Percentiles rank a stretch among this genome's conserved stretches.
Evolutionary conservation across 495 filamentous ascomycete species (phyloP).

Genomic region (Aspergillus hancockii): DNA sequence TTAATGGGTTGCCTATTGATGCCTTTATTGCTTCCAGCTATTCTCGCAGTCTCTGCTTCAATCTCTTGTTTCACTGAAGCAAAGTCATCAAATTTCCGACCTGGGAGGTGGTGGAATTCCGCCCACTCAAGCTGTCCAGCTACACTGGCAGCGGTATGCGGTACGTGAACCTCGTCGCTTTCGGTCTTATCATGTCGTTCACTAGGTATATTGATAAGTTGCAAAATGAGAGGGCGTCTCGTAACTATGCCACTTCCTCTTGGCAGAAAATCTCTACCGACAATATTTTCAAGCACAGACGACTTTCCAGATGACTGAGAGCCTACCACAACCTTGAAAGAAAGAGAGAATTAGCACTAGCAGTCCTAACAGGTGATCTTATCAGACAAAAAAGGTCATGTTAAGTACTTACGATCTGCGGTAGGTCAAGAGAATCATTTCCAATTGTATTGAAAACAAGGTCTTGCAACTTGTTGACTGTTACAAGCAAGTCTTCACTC

Average conservation of each 20-base stretch:
- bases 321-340: constrained; percentile 85
- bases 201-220: constrained; percentile 95
- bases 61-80: constrained; percentile 92
- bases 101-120: constrained; percentile 93
- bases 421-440: constrained; percentile 95
- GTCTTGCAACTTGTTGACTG: constrained; percentile 96
- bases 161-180: constrained; percentile 61
- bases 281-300: constrained; percentile 98
- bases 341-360: constrained; percentile 4
- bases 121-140: constrained; percentile 84
- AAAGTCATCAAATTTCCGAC: constrained; percentile 90
- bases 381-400: not conserved
- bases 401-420: constrained; percentile 81
- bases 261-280: constrained; percentile 94
- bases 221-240: constrained; percentile 87
- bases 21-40: constrained; percentile 97
- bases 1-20: constrained; percentile 98
- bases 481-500: constrained; percentile 88
- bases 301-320: constrained; percentile 99
- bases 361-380: not conserved
- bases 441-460: constrained; percentile 99
- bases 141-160: constrained; percentile 69
- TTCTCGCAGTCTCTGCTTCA: constrained; percentile 91
- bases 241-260: constrained; percentile 97
- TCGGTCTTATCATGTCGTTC: constrained; percentile 71